Evolutionary conservation across 1,139 yeast genomes (phyloP), one percentile per base, ranked within the genome.

Genomic region (Pichia sp.): DNA sequence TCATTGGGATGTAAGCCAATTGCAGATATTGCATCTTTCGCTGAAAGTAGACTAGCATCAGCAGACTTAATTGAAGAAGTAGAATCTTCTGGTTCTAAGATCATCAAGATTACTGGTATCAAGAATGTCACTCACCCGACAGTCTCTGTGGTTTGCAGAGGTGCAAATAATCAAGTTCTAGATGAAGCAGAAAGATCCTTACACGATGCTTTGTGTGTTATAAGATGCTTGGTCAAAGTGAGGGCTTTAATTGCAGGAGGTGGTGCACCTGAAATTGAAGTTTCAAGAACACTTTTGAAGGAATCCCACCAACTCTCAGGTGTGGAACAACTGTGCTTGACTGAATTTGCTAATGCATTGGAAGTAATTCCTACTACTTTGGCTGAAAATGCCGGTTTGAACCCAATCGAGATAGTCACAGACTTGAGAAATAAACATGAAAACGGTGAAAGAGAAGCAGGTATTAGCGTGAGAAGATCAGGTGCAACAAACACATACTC

Each of bases 221-320:
- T 95, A 56, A 85, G 98, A 70, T 93, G 99, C 75, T 77, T 93
- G 56, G 98, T 95, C 45, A 92, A 93, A 71, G 93, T 90, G 72
- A 87, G 83, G 69, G 98, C 97, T 2, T 77, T 93, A 67, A 90
- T 93, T 73, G 97, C 98, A 13, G 99, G 99, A 65, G 99, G 99
- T 62, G 99, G 99, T 63, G 98, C 99, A 5, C 97, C 99, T 49
- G 99, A 93, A 74, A 84, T 93, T 63, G 99, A 93, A 75, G 87
- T 92, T 15, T 85, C 98, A 5, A 83, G 96, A 65, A 82, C 83
- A 30, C 75, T 93, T 64, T 77, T 82, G 71, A 85, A 83, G 65
- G 97, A 92, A 72, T 79, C 97, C 23, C 81, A 86, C 59, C 75
- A 82, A 49, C 76, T 89, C 61, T 80, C 90, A 23, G 99, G 99